Conservation (phyloP, 192 early-diverging fungal species). For the Linnemannia hyalina region DNA sequence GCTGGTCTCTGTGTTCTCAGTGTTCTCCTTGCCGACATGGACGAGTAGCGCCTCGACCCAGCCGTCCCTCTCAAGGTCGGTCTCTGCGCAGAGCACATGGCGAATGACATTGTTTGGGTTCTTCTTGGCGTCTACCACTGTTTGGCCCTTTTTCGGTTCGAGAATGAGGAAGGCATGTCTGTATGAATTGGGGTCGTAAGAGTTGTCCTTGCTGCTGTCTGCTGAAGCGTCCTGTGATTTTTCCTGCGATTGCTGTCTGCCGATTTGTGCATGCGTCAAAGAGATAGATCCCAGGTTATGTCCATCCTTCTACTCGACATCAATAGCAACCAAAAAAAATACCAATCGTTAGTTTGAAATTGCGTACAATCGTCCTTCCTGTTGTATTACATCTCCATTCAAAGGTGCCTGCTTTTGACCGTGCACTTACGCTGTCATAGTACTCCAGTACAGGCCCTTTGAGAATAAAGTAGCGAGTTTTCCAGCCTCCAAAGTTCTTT, state of each 20-base stretch:
- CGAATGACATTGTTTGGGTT: conserved; percentile 53
- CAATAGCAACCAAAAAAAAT: conserved; percentile 12
- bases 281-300: conserved; percentile 80
- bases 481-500: conserved; percentile 99
- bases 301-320: conserved; percentile 72
- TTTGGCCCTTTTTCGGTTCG: conserved; percentile 80
- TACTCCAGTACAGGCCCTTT: conserved; percentile 81
- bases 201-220: conserved; percentile 31
- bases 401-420: background rate
- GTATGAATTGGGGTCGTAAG: conserved; percentile 73
- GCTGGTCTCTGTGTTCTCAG: conserved; percentile 2
- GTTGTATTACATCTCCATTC: background rate
- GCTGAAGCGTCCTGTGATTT: conserved; percentile 25
- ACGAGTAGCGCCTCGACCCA: conserved; percentile 85
- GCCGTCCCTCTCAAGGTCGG: conserved; percentile 88
- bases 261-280: conserved; percentile 80
- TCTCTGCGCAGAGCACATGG: conserved; percentile 92
- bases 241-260: conserved; percentile 63
- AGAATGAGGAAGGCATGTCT: conserved; percentile 91
- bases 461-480: conserved; percentile 88
- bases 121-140: conserved; percentile 45
- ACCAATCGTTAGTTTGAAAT: conserved; percentile 3
- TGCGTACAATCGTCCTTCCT: conserved; percentile 3
- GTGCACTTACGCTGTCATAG: conserved; percentile 76
- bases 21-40: conserved; percentile 53